Base-by-base conservation (phyloP, 306 rosid genomes). In the Rosa persica region DNA sequence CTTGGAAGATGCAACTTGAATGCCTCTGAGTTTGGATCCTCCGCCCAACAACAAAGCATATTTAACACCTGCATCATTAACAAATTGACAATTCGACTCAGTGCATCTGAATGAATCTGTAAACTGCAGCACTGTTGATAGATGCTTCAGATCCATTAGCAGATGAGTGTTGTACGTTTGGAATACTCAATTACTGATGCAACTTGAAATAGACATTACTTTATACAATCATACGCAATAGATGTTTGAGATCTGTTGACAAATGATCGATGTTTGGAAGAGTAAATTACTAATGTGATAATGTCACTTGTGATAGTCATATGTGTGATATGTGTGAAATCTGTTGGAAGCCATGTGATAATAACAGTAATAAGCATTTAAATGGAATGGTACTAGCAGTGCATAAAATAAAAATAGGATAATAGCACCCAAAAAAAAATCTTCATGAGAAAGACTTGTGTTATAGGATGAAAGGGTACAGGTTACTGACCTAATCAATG, bases 11-110 rank as follows among this genome's bases (percentile, higher is more conserved):
- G 98, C 88, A 93, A 79, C 77, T 89, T 91, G 86, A 91, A 93
- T 72, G 94, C 90, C 83, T 89, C 94, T 19, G 94, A 89, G 81
- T 87, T 90, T 81, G 97, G 97, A 84, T 93, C 94, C 79, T 93
- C 98, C 61, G 65, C 89, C 97, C 97, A 93, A 73, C 98, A 93
- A 73, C 97, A 93, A 73, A 93, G 94, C 97, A 93, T 89, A 81
- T 93, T 93, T 80, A 93, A 81, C 65, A 91, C 98, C 98, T 91
- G 89, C 83, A 83, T 83, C 79, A 67, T 79, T 67, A 75, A n/a
- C 68, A 80, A 64, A 38, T 76, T 65, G 67, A 34, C 69, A 73
- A 83, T 75, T 72, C 48, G 8, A 76, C 60, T n/a, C 1, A 15
- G 52, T 55, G 40, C 39, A 36, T 65, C 42, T 39, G 11, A 72